These are phyloP conservation scores for Apiosordaria backusii DNA, from an alignment of 495 filamentous ascomycete genomes.

Conservation along the genomic window DNA sequence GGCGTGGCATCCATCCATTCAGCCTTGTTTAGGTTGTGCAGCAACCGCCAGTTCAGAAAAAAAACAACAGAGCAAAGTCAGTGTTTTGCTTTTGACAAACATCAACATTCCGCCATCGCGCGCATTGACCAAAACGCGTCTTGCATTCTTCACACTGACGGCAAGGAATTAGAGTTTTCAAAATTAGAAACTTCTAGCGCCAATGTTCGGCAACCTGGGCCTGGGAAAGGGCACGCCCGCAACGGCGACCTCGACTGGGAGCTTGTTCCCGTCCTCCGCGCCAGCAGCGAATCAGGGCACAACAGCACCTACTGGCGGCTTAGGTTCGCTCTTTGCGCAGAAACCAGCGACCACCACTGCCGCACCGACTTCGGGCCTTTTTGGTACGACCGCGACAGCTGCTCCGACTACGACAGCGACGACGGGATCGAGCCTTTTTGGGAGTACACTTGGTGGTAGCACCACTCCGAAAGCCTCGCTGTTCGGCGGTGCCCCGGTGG, in stretches of 20 bases:
- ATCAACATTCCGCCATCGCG: conserved; percentile 3
- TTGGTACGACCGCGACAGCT: conserved; percentile 12
- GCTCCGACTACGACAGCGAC: not conserved
- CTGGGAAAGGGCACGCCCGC: conserved; percentile 19
- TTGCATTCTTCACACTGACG: not conserved
- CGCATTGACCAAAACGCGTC: not conserved
- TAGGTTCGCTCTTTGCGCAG: conserved; percentile 20
- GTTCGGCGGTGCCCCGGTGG: conserved; percentile 2
- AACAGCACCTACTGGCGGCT: not conserved
- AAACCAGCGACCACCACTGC: conserved; percentile 11
- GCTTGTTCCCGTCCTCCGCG: too few species aligned
- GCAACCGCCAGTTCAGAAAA: not conserved
- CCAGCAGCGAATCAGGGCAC: conserved; percentile 1
- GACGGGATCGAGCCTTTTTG: conserved; percentile 4
- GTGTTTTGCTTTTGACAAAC: not conserved
- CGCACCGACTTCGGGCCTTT: conserved; percentile 15
- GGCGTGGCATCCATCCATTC: not conserved
- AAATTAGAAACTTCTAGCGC: not conserved
- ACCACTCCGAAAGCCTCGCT: not conserved
- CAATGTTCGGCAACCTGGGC: conserved; percentile 1
- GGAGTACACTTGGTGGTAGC: not conserved
- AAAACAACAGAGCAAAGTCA: not conserved
- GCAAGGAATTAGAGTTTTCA: not conserved
- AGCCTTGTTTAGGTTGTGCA: not conserved
- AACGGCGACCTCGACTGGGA: conserved; percentile 14